Evolutionary conservation across 129 eudicot species (phyloP).

Genomic region (Saussurea involucrata): DNA sequence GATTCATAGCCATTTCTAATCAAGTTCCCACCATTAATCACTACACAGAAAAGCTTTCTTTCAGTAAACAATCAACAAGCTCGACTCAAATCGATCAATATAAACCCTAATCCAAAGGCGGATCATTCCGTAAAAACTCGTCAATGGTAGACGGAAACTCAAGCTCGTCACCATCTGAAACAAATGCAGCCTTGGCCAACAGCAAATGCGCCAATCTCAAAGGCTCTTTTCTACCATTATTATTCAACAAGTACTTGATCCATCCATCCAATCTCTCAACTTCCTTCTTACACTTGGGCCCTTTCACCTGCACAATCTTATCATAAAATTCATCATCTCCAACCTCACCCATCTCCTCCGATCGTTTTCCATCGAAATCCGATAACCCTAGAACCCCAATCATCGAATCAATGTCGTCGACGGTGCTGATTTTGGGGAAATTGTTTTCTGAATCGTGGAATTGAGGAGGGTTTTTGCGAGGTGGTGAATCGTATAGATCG

Average conservation of each 20-base stretch:
- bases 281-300: slow-evolving; percentile 61
- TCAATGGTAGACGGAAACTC: slow-evolving; percentile 63
- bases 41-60: too few relatives aligned
- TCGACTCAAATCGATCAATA: not conserved
- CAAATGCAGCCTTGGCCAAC: slow-evolving; percentile 63
- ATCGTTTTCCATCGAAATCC: slow-evolving; percentile 29
- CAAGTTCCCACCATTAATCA: too few relatives aligned
- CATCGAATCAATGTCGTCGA: slow-evolving; percentile 46
- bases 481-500: slow-evolving; percentile 29
- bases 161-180: slow-evolving; percentile 29
- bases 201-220: slow-evolving; percentile 76
- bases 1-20: too few relatives aligned
- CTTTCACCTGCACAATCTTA: slow-evolving; percentile 69
- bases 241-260: slow-evolving; percentile 47
- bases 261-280: slow-evolving; percentile 70
- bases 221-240: slow-evolving; percentile 40
- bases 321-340: slow-evolving; percentile 58
- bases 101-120: slow-evolving; percentile 33
- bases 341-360: slow-evolving; percentile 9
- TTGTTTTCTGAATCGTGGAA: not conserved
- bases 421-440: not conserved
- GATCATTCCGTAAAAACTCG: slow-evolving; percentile 64
- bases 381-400: slow-evolving; percentile 52
- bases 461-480: slow-evolving; percentile 21
- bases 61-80: too few relatives aligned